These are phyloP conservation scores for Xanthoconium separans DNA, from an alignment of 1,284 basidiomycete genomes.

Conservation along the genomic window DNA sequence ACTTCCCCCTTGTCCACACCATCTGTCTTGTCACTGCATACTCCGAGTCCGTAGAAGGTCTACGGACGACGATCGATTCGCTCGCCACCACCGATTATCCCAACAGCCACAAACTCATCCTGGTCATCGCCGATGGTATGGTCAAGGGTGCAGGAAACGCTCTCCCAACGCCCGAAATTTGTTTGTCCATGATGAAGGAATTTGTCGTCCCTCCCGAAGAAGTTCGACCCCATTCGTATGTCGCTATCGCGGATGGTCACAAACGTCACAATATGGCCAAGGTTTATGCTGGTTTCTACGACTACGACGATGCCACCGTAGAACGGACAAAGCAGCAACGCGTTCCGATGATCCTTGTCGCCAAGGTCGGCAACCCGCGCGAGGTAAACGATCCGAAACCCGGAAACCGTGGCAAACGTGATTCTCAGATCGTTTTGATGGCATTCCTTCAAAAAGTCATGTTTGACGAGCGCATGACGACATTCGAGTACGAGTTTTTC, in stretches of 20 bases:
- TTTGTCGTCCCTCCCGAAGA: constrained; percentile 82
- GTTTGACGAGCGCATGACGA: constrained; percentile 99
- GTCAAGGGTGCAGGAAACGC: constrained; percentile 93
- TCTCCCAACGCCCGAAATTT: constrained; percentile 92
- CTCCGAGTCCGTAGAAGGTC: constrained; percentile 94
- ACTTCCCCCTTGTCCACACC: constrained; percentile 91
- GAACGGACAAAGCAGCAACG: constrained; percentile 96
- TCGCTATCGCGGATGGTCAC: constrained; percentile 98
- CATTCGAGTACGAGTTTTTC: constrained; percentile 99
- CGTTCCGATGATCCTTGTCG: constrained; percentile 92
- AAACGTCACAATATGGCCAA: constrained; percentile 99
- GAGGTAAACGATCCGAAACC: constrained; percentile 91
- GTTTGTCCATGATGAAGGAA: constrained; percentile 97
- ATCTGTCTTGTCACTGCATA: constrained; percentile 99
- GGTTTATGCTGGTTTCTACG: constrained; percentile 97
- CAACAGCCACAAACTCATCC: constrained; percentile 94
- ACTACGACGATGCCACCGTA: constrained; percentile 90
- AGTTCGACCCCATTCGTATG: constrained; percentile 94
- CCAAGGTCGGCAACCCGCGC: constrained; percentile 90
- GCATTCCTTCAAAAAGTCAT: constrained; percentile 97
- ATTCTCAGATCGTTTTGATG: constrained; percentile 98
- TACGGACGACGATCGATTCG: constrained; percentile 96
- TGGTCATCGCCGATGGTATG: constrained; percentile 98
- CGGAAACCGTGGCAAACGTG: constrained; percentile 98
- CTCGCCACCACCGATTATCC: constrained; percentile 98